Base-by-base conservation (phyloP, 2,329 filamentous ascomycete species). In the Chaetomium sp. region DNA sequence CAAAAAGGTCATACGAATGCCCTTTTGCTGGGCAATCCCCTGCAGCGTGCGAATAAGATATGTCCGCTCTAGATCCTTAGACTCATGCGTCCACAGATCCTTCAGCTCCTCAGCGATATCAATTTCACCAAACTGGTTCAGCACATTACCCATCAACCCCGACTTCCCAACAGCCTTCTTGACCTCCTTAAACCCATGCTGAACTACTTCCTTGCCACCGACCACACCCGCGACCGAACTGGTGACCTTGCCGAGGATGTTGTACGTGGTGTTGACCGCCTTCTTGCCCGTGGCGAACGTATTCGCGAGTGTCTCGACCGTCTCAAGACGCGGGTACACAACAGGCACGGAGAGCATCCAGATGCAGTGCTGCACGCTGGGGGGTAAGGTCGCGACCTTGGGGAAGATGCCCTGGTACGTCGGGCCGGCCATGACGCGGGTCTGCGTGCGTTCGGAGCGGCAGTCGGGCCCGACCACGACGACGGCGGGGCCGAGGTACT, bases 361-460 rank as follows among this genome's bases (percentile, higher is more conserved):
- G 56, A 99, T 84, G 67, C 92, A 96, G 70, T 99, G 94, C 72
- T 99, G 94, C 8, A 99, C 91, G 64, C 88, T 94, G 0, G 90
- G 88, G 0, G 94, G 94, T 3, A 99, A 75, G 65, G 88, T 87
- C 1, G 91, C 92, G 36, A 99, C 84, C 71, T 96, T 97, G 45
- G 94, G 94, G 73, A 99, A 97, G 32, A 99, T 81, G 38, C 94
- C 94, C 71, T 99, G 94, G 68, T 99, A 99, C 1, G 94, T 97
- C 45, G 91, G 91, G 0, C 94, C 94, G 5, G 92, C 92, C 80
- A 99, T 87, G 53, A 99, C 94, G 65, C 95, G 90, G 59, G 86
- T 85, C 58, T 90, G 89, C 52, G 88, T 96, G 51, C 94, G 79
- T 72, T 99, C 94, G 5, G 91, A 96, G 52, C 94, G 85, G 63